Conservation (phyloP, 306 rosid genomes). For the Cicer pinnatifidum region DNA sequence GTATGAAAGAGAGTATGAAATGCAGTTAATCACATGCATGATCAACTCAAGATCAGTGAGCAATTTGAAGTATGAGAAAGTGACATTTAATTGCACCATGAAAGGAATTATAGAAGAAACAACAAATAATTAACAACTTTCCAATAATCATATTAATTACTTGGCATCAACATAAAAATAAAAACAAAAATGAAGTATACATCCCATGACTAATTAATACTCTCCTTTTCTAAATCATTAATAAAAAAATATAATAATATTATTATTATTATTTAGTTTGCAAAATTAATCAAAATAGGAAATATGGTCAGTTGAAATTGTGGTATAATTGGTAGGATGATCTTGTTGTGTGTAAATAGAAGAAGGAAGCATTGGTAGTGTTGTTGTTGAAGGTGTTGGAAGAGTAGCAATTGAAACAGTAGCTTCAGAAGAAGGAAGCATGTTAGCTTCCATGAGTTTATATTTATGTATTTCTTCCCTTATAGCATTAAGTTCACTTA, state of each 20-base stretch:
- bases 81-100: no score
- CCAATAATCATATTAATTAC: no score
- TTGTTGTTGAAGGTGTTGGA: constrained; percentile 45
- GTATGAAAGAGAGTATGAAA: no score
- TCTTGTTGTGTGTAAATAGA: constrained; percentile 51
- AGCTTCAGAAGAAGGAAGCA: constrained; percentile 56
- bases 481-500: constrained; percentile 79
- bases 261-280: background rate
- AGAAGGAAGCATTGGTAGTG: constrained; percentile 51
- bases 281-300: constrained; percentile 55
- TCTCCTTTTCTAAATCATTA: no score
- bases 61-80: no score
- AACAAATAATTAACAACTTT: no score
- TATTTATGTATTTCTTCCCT: constrained; percentile 78
- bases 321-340: constrained; percentile 49
- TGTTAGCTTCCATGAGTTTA: constrained; percentile 72
- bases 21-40: no score
- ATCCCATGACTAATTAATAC: no score
- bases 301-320: constrained; percentile 51
- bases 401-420: constrained; percentile 59
- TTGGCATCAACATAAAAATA: no score
- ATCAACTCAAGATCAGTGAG: no score
- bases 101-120: no score
- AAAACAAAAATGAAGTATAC: no score
- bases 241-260: background rate